Evolutionary conservation across 345 rosid genomes (phyloP).

Genomic region (Microcos paniculata): DNA sequence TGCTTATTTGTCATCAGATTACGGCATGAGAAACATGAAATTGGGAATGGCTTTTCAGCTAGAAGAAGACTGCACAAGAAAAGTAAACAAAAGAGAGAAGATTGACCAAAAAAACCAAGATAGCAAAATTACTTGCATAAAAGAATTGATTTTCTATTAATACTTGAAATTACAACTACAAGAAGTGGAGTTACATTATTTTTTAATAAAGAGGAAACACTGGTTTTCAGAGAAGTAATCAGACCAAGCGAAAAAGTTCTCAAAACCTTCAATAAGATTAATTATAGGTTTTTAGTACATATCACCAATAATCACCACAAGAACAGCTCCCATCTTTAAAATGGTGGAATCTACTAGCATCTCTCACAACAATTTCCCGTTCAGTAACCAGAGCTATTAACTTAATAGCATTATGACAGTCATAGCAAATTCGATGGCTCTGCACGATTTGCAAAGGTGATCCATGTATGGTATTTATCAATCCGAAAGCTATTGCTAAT

Average conservation of each 20-base stretch:
- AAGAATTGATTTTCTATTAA: neutral
- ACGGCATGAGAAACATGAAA: neutral
- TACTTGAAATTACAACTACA: neutral
- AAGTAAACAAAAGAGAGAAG: too few relatives aligned
- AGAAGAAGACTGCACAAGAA: neutral
- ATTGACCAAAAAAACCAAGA: too few relatives aligned
- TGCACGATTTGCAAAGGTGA: conserved; percentile 70
- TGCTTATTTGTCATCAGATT: neutral
- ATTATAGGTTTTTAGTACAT: neutral
- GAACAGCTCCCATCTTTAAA: conserved; percentile 76
- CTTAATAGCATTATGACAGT: conserved; percentile 79
- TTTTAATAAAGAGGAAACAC: neutral
- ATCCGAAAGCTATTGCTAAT: conserved; percentile 77
- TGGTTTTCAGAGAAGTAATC: neutral
- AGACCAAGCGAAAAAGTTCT: neutral
- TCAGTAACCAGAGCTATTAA: conserved; percentile 47
- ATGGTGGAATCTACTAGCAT: conserved; percentile 78
- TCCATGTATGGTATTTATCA: conserved; percentile 56
- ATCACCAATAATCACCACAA: conserved; percentile 93
- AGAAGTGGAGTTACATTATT: neutral
- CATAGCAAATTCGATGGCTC: conserved; percentile 74
- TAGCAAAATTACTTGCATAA: neutral
- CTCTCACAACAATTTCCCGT: conserved; percentile 73
- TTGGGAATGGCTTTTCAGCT: neutral
- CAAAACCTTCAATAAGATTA: neutral